These are phyloP conservation scores for Terfezia boudieri DNA, from an alignment of 495 filamentous ascomycete species.

Conservation along the genomic window DNA sequence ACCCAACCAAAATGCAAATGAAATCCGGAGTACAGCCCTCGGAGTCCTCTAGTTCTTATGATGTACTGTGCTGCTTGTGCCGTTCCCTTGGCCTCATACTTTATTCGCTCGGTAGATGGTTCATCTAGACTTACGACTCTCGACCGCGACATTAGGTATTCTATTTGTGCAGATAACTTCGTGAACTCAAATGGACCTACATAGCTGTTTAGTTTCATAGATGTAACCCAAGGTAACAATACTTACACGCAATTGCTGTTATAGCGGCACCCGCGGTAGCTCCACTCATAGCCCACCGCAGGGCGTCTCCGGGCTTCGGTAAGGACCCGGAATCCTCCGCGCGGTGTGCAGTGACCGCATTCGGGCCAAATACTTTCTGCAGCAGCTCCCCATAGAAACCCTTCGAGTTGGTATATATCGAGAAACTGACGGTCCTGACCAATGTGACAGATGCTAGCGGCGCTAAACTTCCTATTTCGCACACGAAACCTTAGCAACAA, in stretches of 20 bases:
- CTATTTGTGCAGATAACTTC: slow-evolving; percentile 76
- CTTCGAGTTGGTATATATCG: slow-evolving; percentile 72
- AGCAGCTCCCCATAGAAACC: slow-evolving; percentile 35
- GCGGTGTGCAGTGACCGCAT: slow-evolving; percentile 5
- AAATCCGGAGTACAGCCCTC: slow-evolving; percentile 72
- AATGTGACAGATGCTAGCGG: slow-evolving; percentile 72
- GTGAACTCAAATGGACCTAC: slow-evolving; percentile 82
- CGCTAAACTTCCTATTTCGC: slow-evolving; percentile 40
- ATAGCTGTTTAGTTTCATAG: neutral
- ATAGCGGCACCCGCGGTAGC: slow-evolving; percentile 58
- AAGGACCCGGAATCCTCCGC: neutral
- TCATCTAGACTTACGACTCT: slow-evolving; percentile 39
- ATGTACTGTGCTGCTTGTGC: slow-evolving; percentile 59
- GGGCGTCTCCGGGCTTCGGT: neutral
- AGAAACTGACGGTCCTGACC: slow-evolving; percentile 81
- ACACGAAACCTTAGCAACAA: slow-evolving; percentile 1
- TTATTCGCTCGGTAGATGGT: slow-evolving; percentile 30
- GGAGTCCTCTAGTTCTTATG: slow-evolving; percentile 49
- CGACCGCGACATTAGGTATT: slow-evolving; percentile 53
- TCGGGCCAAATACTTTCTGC: slow-evolving; percentile 10
- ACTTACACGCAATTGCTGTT: slow-evolving; percentile 67
- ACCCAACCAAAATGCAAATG: slow-evolving; percentile 46
- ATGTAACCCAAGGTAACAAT: neutral
- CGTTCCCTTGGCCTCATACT: slow-evolving; percentile 59
- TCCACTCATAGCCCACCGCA: slow-evolving; percentile 47